A percentile compares a stretch with the other conserved stretches of the same genome.
Evolutionary conservation across 495 filamentous ascomycete genomes (phyloP).

Genomic region (Xanthoparmelia taractica): DNA sequence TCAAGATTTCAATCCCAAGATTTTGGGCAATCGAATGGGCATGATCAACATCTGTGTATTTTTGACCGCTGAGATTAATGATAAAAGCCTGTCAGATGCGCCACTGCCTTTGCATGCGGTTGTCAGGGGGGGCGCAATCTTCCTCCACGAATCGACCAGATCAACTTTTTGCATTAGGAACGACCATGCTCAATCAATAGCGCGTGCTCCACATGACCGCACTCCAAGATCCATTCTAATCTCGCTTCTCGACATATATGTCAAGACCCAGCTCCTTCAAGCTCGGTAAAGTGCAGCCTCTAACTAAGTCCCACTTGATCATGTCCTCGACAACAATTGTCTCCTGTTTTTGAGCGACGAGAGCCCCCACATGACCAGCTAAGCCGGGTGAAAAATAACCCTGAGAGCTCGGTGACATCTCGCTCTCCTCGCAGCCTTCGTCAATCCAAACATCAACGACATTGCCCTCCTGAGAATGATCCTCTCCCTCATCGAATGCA

Average conservation of each 20-base stretch:
- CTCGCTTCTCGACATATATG: background rate
- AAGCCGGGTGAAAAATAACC: background rate
- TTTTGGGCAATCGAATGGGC: background rate
- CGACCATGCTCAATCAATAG: background rate
- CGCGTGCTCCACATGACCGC: background rate
- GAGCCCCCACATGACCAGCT: background rate
- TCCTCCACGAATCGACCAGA: background rate
- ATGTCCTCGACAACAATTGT: background rate
- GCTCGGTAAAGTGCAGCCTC: background rate
- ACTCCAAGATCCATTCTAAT: background rate
- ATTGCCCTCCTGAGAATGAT: background rate
- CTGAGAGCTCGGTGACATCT: background rate
- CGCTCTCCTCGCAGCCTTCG: background rate
- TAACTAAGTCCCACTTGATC: background rate
- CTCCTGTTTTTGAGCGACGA: background rate
- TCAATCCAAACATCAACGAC: background rate
- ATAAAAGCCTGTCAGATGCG: background rate
- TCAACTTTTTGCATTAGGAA: background rate
- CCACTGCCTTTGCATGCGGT: too few species aligned
- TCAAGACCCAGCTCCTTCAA: constrained; percentile 3
- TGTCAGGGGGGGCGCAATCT: too few species aligned
- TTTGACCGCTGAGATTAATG: too few species aligned
- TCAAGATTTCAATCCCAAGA: background rate
- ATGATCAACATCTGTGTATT: too few species aligned
- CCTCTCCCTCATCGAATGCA: background rate